Base-by-base conservation (phyloP, 2,329 filamentous ascomycete genomes). In the Leptographium galeiforme region DNA sequence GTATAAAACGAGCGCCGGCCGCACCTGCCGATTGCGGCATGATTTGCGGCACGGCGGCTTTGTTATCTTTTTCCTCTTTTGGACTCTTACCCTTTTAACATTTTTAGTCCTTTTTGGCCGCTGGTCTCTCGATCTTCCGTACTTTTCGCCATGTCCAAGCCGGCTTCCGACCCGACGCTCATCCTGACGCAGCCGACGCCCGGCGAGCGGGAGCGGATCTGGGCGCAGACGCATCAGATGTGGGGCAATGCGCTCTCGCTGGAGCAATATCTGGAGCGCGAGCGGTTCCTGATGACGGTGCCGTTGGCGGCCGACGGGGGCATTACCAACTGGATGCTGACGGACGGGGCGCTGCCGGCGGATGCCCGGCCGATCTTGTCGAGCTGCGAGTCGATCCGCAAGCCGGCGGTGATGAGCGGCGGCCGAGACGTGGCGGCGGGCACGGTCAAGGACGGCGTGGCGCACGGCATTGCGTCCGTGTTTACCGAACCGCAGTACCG, bases 381-480 rank as follows among this genome's bases (percentile, higher is more conserved):
- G 4, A 78, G 77, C 33, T 85, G 81, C 63, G 83, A 87, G 66
- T 77, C 77, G 11, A 70, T 84, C 51, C 74, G 74, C 56, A 85
- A 85, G 66, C 71, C 70, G 34, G 77, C 78, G 6, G 59, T 40
- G 62, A 67, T 12, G 40, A 18, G 48, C 25, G 43, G 19, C 50
- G 14, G 40, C 36, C 18, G 25, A 8, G 11, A 14, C 47, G 19
- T 11, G 2, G 18, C 32, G 13, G 19, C 36, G 25, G 18, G 46
- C 4, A 38, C 53, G 25, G 52, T 57, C 14, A 60, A 63, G 46
- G 80, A 87, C 47, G 78, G 76, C 2, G 70, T 81, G 11, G 79
- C 80, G 16, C 84, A 95, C 67, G 89, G 85, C 6, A 77, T 94
- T 54, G 87, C 82, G 14, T 87, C 84, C 56, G 89, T 94, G n/a